Evolutionary conservation across 2,329 filamentous ascomycete genomes (phyloP).

Genomic region (Gyromitra esculenta): DNA sequence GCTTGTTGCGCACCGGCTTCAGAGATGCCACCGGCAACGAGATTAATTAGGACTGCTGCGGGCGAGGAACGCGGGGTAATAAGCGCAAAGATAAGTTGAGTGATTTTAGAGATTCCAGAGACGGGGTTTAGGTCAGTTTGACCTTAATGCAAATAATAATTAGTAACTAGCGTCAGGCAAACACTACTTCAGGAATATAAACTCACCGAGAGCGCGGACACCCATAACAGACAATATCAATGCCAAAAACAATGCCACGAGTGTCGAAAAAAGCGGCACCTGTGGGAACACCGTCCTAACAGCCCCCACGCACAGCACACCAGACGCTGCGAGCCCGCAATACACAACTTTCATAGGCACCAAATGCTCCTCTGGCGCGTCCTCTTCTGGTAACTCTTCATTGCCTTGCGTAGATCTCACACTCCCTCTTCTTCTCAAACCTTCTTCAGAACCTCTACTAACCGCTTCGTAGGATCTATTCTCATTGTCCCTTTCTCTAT

Average conservation of each 20-base stretch:
- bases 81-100: conserved; percentile 92
- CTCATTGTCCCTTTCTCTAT: conserved; percentile 33
- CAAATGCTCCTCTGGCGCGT: conserved; percentile 84
- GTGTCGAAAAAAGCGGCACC: conserved; percentile 78
- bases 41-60: conserved; percentile 91
- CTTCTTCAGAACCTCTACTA: conserved; percentile 16
- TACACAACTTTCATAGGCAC: conserved; percentile 76
- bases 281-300: conserved; percentile 87
- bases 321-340: conserved; percentile 78
- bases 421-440: conserved; percentile 23
- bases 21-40: conserved; percentile 88
- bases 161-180: conserved; percentile 69
- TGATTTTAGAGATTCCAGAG: conserved; percentile 94
- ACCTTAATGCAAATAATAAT: conserved; percentile 65
- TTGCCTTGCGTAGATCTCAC: conserved; percentile 55
- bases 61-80: conserved; percentile 82
- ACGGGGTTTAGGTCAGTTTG: conserved; percentile 97
- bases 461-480: conserved; percentile 22
- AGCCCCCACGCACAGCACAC: conserved; percentile 80
- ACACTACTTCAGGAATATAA: conserved; percentile 62
- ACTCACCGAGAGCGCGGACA: conserved; percentile 70
- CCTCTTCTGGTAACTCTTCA: conserved; percentile 68
- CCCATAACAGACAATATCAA: conserved; percentile 82
- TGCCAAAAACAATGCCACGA: conserved; percentile 84
- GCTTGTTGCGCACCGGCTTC: conserved; percentile 90